Conservation (phyloP, 78 protist genomes). For the Planoprotostelium fungivorum region DNA sequence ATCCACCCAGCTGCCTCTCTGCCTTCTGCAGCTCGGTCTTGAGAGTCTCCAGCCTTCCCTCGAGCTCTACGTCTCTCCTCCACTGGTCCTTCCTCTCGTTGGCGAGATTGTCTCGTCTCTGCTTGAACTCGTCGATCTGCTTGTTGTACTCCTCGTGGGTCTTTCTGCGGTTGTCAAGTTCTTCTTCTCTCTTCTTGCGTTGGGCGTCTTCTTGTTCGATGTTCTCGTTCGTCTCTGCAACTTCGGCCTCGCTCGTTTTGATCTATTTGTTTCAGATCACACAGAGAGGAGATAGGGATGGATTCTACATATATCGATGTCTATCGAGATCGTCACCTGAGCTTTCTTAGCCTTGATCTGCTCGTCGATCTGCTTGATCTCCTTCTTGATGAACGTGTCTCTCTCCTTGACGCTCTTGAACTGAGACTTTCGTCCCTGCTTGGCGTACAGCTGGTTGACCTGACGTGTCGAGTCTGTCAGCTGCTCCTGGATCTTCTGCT, state of each 20-base stretch:
- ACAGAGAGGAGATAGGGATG: background rate
- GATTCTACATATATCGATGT: background rate
- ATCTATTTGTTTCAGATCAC: background rate
- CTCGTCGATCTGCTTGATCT: constrained; percentile 28
- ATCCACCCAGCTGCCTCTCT: constrained; percentile 9
- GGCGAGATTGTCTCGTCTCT: background rate
- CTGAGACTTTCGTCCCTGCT: constrained; percentile 67
- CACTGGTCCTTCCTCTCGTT: constrained; percentile 6
- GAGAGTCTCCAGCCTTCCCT: background rate
- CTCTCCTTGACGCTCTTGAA: constrained; percentile 64
- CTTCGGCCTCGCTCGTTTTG: background rate
- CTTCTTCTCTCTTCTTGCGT: background rate
- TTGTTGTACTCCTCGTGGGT: background rate
- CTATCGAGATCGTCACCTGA: too few species aligned
- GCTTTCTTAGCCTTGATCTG: background rate
- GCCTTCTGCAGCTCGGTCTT: constrained; percentile 8
- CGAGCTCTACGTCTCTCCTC: background rate
- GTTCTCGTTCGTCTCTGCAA: background rate
- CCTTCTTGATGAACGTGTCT: constrained; percentile 57
- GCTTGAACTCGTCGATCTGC: background rate
- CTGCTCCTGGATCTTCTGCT: constrained; percentile 7
- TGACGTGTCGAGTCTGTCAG: constrained; percentile 11
- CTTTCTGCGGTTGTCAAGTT: constrained; percentile 1
- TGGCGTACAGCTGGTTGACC: constrained; percentile 57
- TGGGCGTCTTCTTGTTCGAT: background rate